Conservation (phyloP, 768 basidiomycete species). For the Naganishia kalamii region DNA sequence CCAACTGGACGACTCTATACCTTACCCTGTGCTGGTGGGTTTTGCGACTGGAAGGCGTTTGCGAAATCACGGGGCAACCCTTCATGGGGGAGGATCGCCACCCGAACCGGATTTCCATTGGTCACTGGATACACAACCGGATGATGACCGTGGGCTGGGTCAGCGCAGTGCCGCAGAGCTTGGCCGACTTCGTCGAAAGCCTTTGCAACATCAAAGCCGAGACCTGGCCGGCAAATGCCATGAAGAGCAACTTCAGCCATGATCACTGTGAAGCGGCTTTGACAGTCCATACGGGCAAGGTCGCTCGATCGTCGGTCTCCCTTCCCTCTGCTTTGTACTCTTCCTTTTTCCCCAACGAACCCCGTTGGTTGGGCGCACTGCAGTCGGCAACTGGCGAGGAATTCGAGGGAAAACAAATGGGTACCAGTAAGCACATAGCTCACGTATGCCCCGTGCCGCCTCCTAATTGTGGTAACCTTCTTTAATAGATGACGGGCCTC, state of each 20-base stretch:
- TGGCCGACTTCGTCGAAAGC: neutral
- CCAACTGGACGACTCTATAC: neutral
- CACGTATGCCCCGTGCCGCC: no score
- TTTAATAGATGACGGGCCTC: no score
- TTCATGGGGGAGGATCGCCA: neutral
- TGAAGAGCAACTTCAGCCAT: neutral
- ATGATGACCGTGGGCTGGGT: neutral
- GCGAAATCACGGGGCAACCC: neutral
- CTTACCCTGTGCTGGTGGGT: neutral
- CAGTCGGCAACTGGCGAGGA: no score
- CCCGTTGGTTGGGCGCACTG: no score
- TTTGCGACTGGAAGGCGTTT: neutral
- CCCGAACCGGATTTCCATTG: neutral
- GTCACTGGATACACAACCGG: neutral
- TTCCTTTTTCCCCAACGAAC: no score
- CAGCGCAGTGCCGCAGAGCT: neutral
- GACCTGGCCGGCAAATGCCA: neutral
- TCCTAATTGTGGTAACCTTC: no score
- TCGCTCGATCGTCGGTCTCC: no score
- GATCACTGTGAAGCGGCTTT: neutral
- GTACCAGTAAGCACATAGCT: no score
- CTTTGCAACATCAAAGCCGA: slow-evolving; percentile 2
- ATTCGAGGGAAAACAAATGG: no score
- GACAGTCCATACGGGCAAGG: no score
- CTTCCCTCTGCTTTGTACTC: no score